phyloP scores from a whole-genome alignment of 2,329 filamentous ascomycete species.

The Scedosporium apiospermum region DNA sequence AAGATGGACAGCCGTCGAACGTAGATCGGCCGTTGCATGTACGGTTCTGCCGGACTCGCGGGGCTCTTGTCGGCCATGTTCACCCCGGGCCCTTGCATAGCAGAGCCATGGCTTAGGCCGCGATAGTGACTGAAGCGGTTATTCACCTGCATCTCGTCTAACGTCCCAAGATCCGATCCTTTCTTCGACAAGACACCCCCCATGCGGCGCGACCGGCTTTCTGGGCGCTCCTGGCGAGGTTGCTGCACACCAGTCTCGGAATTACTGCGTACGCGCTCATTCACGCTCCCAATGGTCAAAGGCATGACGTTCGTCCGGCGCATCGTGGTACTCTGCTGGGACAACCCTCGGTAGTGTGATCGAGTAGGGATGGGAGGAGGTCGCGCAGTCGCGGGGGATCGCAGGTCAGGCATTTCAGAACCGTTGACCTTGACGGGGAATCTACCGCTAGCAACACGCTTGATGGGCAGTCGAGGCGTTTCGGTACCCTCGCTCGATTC shows the following conservation, averaged over 20 bases:
- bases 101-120: constrained; percentile 58
- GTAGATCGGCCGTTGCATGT: constrained; percentile 50
- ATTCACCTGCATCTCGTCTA: constrained; percentile 53
- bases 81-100: constrained; percentile 43
- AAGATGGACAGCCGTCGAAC: constrained; percentile 54
- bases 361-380: constrained; percentile 70
- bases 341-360: constrained; percentile 71
- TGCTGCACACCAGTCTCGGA: constrained; percentile 49
- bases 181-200: constrained; percentile 49
- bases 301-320: constrained; percentile 67
- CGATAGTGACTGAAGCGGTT: constrained; percentile 59
- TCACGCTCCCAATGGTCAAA: constrained; percentile 57
- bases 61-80: constrained; percentile 38
- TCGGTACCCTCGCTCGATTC: constrained; percentile 67
- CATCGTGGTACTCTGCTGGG: constrained; percentile 54
- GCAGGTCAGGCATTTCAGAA: constrained; percentile 55
- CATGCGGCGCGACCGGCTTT: constrained; percentile 53
- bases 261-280: constrained; percentile 58
- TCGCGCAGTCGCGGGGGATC: constrained; percentile 52
- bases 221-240: constrained; percentile 35
- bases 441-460: constrained; percentile 53
- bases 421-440: constrained; percentile 67
- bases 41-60: constrained; percentile 49
- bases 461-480: constrained; percentile 60
- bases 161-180: constrained; percentile 48